These are phyloP conservation scores for Buxus sempervirens DNA, from an alignment of 164 flowering plant species.

Conservation along the genomic window DNA sequence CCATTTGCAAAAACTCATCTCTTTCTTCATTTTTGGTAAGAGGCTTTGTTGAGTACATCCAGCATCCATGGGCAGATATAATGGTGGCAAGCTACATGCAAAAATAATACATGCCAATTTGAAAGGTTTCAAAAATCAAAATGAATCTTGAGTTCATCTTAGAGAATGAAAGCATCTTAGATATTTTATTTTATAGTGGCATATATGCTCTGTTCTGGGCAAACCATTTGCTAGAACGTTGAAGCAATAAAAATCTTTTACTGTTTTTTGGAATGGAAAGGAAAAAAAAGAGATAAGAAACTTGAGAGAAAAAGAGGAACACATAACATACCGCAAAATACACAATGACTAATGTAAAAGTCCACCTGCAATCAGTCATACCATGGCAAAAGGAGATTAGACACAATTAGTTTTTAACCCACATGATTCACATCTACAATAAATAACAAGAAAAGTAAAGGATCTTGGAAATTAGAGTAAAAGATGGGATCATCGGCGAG, in stretches of 20 bases:
- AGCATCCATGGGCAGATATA: conserved; percentile 54
- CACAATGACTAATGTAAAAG: conserved; percentile 36
- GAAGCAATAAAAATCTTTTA: background rate
- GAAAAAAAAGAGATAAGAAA: background rate
- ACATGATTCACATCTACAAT: background rate
- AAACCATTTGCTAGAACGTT: background rate
- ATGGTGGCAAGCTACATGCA: conserved; percentile 39
- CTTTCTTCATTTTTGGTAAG: conserved; percentile 17
- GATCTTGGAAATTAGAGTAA: background rate
- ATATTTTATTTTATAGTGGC: background rate
- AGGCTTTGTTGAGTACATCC: conserved; percentile 21
- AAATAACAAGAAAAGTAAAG: background rate
- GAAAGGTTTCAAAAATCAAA: background rate
- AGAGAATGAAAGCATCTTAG: background rate
- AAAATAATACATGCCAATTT: background rate
- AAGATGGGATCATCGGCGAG: background rate
- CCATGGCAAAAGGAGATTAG: conserved; percentile 3
- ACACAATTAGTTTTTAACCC: background rate
- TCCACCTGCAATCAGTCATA: conserved; percentile 40
- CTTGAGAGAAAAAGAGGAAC: background rate
- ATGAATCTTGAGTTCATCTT: too few species aligned
- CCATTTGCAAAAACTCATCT: conserved; percentile 19
- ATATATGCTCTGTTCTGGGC: background rate
- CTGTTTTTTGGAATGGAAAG: background rate
- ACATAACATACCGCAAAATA: conserved; percentile 35